These are phyloP conservation scores for Moesziomyces sp. DNA, from an alignment of 1,284 basidiomycete species.

Conservation along the genomic window DNA sequence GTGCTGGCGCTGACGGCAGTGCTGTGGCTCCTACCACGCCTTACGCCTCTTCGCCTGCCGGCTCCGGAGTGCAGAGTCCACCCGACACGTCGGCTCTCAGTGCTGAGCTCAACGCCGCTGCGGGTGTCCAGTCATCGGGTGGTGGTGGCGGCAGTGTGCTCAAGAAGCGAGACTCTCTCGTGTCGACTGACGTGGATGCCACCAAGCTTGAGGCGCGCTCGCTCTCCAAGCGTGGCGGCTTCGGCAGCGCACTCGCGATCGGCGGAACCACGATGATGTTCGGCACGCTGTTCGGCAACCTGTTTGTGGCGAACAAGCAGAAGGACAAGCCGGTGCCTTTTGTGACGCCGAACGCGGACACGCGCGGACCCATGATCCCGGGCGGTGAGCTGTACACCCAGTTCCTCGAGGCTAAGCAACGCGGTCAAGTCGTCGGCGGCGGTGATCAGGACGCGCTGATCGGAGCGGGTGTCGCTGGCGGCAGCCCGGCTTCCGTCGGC, in stretches of 20 bases:
- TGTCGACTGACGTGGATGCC: neutral
- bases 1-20: no score
- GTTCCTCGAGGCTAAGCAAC: constrained; percentile 23
- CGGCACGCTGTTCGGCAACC: constrained; percentile 20
- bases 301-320: constrained; percentile 8
- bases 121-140: constrained; percentile 9
- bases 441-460: neutral
- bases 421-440: constrained; percentile 1
- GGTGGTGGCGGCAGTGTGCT: constrained; percentile 10
- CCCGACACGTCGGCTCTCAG: no score
- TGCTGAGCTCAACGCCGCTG: constrained; percentile 23
- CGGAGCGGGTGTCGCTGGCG: neutral
- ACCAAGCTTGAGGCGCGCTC: constrained; percentile 2
- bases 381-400: constrained; percentile 32
- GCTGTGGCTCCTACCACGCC: no score
- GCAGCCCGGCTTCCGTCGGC: neutral
- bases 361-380: constrained; percentile 18
- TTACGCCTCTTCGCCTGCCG: no score
- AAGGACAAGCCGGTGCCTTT: constrained; percentile 35
- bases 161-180: constrained; percentile 16
- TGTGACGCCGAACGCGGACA: constrained; percentile 26
- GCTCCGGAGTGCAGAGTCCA: no score
- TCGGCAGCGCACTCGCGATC: constrained; percentile 9
- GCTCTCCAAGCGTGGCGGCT: constrained; percentile 24
- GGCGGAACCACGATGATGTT: constrained; percentile 31